phyloP scores from a whole-genome alignment of 139 green algal genomes.

The Chara braunii region DNA sequence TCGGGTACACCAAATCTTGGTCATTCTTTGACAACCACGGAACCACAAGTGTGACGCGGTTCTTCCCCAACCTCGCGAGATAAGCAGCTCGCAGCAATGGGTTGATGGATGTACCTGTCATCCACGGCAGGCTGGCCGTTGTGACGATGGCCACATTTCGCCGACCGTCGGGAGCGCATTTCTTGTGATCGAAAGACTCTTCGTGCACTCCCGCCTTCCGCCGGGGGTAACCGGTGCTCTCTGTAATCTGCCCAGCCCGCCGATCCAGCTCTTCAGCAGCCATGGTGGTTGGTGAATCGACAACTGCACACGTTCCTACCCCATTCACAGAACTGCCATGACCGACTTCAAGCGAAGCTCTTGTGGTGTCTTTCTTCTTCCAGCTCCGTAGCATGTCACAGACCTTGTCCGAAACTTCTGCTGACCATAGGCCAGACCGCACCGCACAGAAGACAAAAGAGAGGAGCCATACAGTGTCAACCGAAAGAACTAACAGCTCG shows the following conservation, averaged over 20 bases:
- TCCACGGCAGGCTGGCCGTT: conserved; percentile 92
- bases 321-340: not conserved
- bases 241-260: not conserved
- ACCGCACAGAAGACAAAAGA: not conserved
- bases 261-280: not conserved
- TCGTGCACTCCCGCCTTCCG: not conserved
- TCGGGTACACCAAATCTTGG: conserved; percentile 85
- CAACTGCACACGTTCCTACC: not conserved
- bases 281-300: not conserved
- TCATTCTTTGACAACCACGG: conserved; percentile 82
- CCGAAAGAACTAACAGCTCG: not conserved
- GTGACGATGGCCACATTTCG: conserved; percentile 88
- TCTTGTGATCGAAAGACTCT: not conserved
- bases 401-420: conserved; percentile 23
- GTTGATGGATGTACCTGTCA: conserved; percentile 97
- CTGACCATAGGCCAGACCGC: not conserved
- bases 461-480: not conserved
- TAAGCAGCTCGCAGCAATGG: conserved; percentile 93
- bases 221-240: conserved; percentile 29
- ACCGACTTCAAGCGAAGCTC: not conserved
- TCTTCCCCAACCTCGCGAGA: conserved; percentile 58
- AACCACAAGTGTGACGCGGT: conserved; percentile 69
- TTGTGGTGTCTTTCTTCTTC: not conserved
- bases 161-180: not conserved
- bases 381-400: not conserved